These are phyloP conservation scores for Stachybotrys chartarum DNA, from an alignment of 2,329 filamentous ascomycete genomes.

Conservation along the genomic window DNA sequence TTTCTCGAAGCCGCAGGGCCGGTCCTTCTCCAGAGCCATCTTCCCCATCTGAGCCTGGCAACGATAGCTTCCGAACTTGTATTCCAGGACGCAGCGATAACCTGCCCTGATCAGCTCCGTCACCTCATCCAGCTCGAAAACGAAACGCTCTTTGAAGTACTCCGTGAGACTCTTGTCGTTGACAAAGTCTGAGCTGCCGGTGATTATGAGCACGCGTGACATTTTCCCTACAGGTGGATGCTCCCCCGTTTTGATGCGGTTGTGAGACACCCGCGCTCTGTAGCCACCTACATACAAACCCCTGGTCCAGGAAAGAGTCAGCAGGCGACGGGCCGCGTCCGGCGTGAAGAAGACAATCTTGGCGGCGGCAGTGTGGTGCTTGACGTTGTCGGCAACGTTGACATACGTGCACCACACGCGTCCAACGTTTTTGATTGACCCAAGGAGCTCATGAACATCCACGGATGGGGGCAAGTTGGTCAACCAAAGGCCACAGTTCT, in stretches of 20 bases:
- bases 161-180: slow-evolving; percentile 29
- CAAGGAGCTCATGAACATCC: slow-evolving; percentile 35
- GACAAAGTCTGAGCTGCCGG: slow-evolving; percentile 35
- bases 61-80: slow-evolving; percentile 46
- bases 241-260: slow-evolving; percentile 38
- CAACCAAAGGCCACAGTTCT: slow-evolving; percentile 47
- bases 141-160: slow-evolving; percentile 35
- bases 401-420: slow-evolving; percentile 45
- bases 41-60: slow-evolving; percentile 46
- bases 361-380: slow-evolving; percentile 32
- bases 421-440: slow-evolving; percentile 35
- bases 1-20: slow-evolving; percentile 24
- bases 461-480: slow-evolving; percentile 40
- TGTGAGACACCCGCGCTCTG: slow-evolving; percentile 32
- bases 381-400: slow-evolving; percentile 34
- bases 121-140: slow-evolving; percentile 40
- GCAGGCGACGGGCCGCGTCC: slow-evolving; percentile 24
- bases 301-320: slow-evolving; percentile 12
- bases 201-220: slow-evolving; percentile 45
- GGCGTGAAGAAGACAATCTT: slow-evolving; percentile 44
- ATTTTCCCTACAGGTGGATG: slow-evolving; percentile 15
- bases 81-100: slow-evolving; percentile 33
- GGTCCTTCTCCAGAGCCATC: slow-evolving; percentile 28
- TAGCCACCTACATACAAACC: slow-evolving; percentile 29
- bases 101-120: slow-evolving; percentile 18